phyloP scores from a whole-genome alignment of 495 filamentous ascomycete species.

The Parachaetomium inaequale region DNA sequence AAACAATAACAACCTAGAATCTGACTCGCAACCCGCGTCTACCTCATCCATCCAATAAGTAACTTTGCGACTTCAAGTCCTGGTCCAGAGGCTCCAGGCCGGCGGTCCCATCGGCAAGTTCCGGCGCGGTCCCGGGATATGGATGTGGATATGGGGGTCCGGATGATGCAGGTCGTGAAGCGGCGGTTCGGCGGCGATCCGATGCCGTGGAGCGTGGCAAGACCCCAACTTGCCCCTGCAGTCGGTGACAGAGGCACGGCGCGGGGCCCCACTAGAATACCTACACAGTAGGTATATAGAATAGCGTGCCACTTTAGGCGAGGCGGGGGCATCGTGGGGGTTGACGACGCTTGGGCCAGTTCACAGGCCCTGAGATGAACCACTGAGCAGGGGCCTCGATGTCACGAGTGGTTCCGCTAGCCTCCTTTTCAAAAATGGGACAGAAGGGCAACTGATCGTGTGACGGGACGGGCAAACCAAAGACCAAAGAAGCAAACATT shows the following conservation, averaged over 20 bases:
- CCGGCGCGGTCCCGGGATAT: background rate
- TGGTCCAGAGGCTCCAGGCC: background rate
- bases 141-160: background rate
- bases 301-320: too few relatives aligned
- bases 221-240: too few relatives aligned
- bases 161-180: background rate
- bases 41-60: too few relatives aligned
- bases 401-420: background rate
- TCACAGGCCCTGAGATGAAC: conserved; percentile 4
- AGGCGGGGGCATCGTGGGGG: background rate
- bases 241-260: too few relatives aligned
- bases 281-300: too few relatives aligned
- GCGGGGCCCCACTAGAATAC: too few relatives aligned
- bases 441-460: conserved; percentile 29
- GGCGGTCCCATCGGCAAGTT: background rate
- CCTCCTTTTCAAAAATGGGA: conserved; percentile 3
- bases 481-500: background rate
- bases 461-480: conserved; percentile 11
- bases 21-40: too few relatives aligned
- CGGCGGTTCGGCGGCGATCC: background rate
- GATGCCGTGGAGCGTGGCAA: background rate
- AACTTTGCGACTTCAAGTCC: too few relatives aligned
- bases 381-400: conserved; percentile 2
- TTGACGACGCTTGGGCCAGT: background rate
- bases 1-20: too few relatives aligned